Evolutionary conservation across 306 rosid species (phyloP), one percentile per base, ranked within the genome.

Genomic region (Fagus crenata): DNA sequence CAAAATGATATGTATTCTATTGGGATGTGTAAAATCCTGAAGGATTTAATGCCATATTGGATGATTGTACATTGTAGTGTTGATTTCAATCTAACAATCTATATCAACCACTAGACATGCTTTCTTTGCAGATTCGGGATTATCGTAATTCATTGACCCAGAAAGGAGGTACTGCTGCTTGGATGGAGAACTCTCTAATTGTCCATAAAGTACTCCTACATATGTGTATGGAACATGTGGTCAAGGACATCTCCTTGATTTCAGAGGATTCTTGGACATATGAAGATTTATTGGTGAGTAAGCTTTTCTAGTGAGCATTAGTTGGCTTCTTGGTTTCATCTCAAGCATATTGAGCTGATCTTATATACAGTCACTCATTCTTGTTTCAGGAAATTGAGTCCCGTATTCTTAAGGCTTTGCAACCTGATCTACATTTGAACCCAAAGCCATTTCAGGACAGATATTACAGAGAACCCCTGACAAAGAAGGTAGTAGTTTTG

Each of bases 301-400:
- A 39, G 53, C 12, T 75, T 68, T 69, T 3, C 35, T 11, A 51
- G 18, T 61, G 5, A 80, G 72, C 75, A 73, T 67, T 53, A 35
- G 65, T 7, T 51, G 7, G 56, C 41, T 54, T 36, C 40, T 46
- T 49, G n/a, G 22, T 67, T 55, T 74, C 81, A 49, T 31, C 63
- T 74, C 56, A 35, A 32, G 43, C 59, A 18, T 78, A 55, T 54
- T 65, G 35, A 51, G n/a, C 7, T 32, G 8, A 58, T 71, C 53
- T 69, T 37, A 42, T 55, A 7, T 53, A 59, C 42, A 9, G 36
- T 69, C 60, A 33, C 22, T 61, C 63, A 58, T 77, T 49, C 53
- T 37, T 1, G 53, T 69, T 55, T 74, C 83, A 84, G 88, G 78
- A 84, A 74, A 69, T 84, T 56, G 88, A 84, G 78, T 81, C 88